Conservation (phyloP, 371 early-diverging fungal genomes). For the Apophysomyces ossiformis region DNA sequence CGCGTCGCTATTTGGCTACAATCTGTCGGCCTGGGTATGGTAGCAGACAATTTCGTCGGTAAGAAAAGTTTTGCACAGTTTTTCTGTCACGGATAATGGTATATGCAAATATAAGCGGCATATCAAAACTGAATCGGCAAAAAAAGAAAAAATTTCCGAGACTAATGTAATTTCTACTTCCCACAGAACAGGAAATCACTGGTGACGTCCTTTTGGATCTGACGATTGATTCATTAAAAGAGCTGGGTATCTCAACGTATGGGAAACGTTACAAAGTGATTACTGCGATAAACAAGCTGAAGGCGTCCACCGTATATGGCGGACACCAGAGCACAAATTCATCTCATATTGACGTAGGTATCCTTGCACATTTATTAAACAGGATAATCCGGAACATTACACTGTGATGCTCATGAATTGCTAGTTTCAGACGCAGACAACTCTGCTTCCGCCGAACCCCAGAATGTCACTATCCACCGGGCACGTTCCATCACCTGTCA, state of each 20-base stretch:
- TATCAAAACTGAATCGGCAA: not conserved
- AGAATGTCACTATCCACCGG: conserved; percentile 7
- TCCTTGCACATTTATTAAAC: not conserved
- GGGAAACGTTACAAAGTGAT: conserved; percentile 73
- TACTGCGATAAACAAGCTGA: conserved; percentile 57
- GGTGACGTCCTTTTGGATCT: conserved; percentile 70
- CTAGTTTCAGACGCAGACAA: conserved; percentile 1
- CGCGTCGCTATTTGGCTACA: conserved; percentile 68
- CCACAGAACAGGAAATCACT: conserved; percentile 69
- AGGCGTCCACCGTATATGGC: conserved; percentile 4
- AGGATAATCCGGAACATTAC: conserved; percentile 8
- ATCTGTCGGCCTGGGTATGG: conserved; percentile 57
- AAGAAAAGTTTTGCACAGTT: conserved; percentile 18
- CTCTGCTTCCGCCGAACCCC: not conserved
- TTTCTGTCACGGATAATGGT: not conserved
- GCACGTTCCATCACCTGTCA: not conserved
- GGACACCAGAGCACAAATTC: not conserved
- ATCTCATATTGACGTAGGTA: conserved; percentile 2
- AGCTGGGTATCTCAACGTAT: conserved; percentile 67
- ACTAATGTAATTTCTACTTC: conserved; percentile 7
- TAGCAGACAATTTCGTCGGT: conserved; percentile 63
- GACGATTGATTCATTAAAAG: conserved; percentile 68
- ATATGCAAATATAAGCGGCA: conserved; percentile 8
- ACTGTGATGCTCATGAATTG: not conserved
- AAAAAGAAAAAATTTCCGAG: no score